These are phyloP conservation scores for Asterochloris sp. DNA, from an alignment of 139 green algal genomes.

Conservation along the genomic window DNA sequence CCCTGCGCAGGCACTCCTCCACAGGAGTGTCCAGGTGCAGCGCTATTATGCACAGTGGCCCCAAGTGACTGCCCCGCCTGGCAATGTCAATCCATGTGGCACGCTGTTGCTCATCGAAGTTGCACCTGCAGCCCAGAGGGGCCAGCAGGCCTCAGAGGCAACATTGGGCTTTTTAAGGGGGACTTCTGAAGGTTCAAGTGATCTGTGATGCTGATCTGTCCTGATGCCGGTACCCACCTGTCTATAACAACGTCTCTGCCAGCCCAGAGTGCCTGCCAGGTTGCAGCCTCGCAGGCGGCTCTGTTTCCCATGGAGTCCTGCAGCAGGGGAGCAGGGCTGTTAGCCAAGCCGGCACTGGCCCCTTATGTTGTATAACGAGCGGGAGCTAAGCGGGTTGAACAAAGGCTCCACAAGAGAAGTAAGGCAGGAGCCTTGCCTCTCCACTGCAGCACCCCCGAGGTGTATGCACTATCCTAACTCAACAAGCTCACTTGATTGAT, in stretches of 20 bases:
- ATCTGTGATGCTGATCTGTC: no score
- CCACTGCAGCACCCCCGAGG: no score
- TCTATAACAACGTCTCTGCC: constrained; percentile 19
- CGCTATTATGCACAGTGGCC: not conserved
- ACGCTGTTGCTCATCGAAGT: constrained; percentile 19
- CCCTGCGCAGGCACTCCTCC: constrained; percentile 4
- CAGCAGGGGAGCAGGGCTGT: not conserved
- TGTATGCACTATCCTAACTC: no score
- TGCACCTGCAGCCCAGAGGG: constrained; percentile 18
- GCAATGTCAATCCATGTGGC: constrained; percentile 7
- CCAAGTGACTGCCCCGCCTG: not conserved
- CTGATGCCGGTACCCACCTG: not conserved
- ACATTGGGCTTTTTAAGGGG: not conserved
- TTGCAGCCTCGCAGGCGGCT: constrained; percentile 2
- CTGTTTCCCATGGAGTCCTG: constrained; percentile 16
- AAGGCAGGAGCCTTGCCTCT: no score
- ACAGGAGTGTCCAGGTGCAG: constrained; percentile 14
- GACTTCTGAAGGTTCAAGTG: no score
- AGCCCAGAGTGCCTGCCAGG: constrained; percentile 2
- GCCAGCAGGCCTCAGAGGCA: not conserved
- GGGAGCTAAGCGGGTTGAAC: not conserved
- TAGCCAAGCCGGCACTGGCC: not conserved
- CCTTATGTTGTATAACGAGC: not conserved
- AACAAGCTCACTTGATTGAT: constrained; percentile 17
- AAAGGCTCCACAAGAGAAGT: no score